Percentiles rank a stretch among this genome's conserved stretches.
Evolutionary conservation across 208 protist species (phyloP).

Genomic region (Leishmania arabica): DNA sequence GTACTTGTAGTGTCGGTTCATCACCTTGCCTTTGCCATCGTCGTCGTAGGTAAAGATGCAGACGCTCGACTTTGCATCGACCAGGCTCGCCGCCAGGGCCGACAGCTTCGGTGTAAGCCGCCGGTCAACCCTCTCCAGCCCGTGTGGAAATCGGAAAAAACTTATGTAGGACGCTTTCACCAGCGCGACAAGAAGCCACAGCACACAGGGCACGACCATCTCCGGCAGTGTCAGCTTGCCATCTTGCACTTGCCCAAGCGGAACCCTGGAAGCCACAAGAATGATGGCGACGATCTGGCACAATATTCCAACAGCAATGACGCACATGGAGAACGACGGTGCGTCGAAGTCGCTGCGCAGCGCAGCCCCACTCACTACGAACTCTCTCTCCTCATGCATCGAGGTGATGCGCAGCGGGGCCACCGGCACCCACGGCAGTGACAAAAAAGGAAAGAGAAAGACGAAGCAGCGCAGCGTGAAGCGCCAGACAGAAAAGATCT

Average conservation of each 20-base stretch:
- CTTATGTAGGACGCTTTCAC: conserved; percentile 55
- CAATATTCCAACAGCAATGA: conserved; percentile 45
- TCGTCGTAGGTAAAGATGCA: conserved; percentile 84
- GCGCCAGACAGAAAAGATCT: conserved; percentile 48
- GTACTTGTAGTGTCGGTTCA: conserved; percentile 69
- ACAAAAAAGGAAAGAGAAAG: conserved; percentile 83
- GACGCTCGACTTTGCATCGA: conserved; percentile 65
- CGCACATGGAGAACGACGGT: conserved; percentile 48
- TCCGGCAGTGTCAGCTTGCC: conserved; percentile 56
- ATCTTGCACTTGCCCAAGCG: conserved; percentile 43
- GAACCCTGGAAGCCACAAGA: conserved; percentile 47
- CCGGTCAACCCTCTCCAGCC: conserved; percentile 72
- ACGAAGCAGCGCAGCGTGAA: conserved; percentile 41
- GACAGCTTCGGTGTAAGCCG: conserved; percentile 63
- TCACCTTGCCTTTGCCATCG: conserved; percentile 64
- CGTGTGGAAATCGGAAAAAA: conserved; percentile 66
- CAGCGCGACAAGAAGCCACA: conserved; percentile 62
- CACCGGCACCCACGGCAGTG: conserved; percentile 53
- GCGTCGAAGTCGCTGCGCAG: conserved; percentile 68
- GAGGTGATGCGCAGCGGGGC: conserved; percentile 54
- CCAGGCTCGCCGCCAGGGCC: conserved; percentile 66
- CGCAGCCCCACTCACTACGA: conserved; percentile 77
- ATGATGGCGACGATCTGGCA: conserved; percentile 58
- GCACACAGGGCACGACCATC: conserved; percentile 65
- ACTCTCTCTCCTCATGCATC: conserved; percentile 79